Base-by-base conservation (phyloP, 306 rosid species). In the Aeschynomene evenia region DNA sequence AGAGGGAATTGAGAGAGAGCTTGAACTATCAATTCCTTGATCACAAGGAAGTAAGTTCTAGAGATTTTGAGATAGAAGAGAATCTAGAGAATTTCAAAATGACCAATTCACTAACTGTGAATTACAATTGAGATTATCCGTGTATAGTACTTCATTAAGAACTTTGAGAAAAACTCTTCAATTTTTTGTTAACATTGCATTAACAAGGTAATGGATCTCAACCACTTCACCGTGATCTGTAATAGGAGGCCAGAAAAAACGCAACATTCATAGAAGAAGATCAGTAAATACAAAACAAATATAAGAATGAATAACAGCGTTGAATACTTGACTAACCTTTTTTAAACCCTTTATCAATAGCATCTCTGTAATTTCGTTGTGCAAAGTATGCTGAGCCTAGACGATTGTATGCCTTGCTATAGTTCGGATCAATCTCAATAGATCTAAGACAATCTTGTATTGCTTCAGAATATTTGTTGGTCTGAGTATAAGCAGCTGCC, bases 401-500 rank as follows among this genome's bases (percentile, higher is more conserved):
- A 54, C 96, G 97, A 78, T 96, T 90, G 84, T 86, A 93, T 62
- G 94, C 98, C 85, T 93, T 93, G 86, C 96, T 77, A 74, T 93
- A 93, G 65, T 77, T 81, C n/a, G 96, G 90, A 79, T 93, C 93
- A 48, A 93, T 86, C 74, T 83, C 89, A 13, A 90, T 85, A 74
- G 98, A 88, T 82, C 62, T 85, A 64, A 79, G 76, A 81, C 91
- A 88, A 77, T 93, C 97, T 76, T 83, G 74, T 68, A 91, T 83
- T 56, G 98, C 96, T 85, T 88, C 90, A n/a, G 68, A 12, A 74
- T 90, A 90, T 74, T 87, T 82, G 74, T 79, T 79, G 61, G 80
- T 62, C 57, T 84, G 97, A 67, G 98, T 90, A 82, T 85, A 90
- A 48, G 98, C 98, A 71, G 97, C 98, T 36, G 98, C 98, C 91